phyloP scores from a whole-genome alignment of 441 rosid genomes.

The Manihot esculenta region DNA sequence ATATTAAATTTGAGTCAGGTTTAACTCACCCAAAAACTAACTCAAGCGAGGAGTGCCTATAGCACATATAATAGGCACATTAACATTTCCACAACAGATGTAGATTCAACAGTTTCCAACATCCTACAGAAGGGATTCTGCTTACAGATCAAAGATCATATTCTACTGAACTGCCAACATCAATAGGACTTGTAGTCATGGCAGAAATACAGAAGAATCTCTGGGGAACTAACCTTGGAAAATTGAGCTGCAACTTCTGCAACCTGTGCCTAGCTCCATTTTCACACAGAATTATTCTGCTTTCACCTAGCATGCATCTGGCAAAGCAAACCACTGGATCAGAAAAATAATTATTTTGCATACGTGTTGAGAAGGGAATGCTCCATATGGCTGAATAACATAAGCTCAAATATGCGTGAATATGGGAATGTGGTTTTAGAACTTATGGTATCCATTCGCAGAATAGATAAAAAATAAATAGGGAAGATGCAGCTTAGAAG shows the following conservation, averaged over 20 bases:
- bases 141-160: not conserved
- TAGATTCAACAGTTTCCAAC: too few species aligned
- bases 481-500: not conserved
- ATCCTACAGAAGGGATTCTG: not conserved
- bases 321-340: conserved; percentile 15
- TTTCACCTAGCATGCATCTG: conserved; percentile 94
- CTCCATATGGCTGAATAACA: not conserved
- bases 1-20: too few species aligned
- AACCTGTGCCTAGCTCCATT: conserved; percentile 75
- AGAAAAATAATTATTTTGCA: not conserved
- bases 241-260: conserved; percentile 96
- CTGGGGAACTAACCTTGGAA: conserved; percentile 63
- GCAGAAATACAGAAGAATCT: not conserved
- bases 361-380: not conserved
- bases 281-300: conserved; percentile 83
- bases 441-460: not conserved
- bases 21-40: too few species aligned
- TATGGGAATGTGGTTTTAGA: not conserved
- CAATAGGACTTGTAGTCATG: not conserved
- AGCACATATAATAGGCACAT: too few species aligned
- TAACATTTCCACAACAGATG: too few species aligned
- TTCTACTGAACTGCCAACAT: too few species aligned
- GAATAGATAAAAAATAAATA: not conserved
- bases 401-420: not conserved
- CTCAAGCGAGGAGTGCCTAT: too few species aligned